Conservation (phyloP, 345 rosid genomes). For the Draba incana region DNA sequence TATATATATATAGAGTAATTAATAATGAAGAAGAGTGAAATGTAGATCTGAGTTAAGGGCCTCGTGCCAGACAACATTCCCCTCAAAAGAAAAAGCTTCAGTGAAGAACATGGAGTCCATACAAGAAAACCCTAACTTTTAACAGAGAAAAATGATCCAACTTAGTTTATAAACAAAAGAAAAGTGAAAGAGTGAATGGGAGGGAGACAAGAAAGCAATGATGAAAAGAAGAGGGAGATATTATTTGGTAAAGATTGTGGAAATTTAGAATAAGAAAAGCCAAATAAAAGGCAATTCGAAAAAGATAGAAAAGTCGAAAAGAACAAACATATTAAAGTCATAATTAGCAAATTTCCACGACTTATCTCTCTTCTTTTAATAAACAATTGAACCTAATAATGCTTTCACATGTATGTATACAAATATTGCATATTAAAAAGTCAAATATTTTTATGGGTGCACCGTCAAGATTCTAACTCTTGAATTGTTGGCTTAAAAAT, state of each 20-base stretch:
- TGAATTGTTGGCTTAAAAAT: neutral
- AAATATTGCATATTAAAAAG: constrained; percentile 8
- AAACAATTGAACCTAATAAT: constrained; percentile 2
- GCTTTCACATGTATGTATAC: constrained; percentile 40
- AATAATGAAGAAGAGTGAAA: neutral
- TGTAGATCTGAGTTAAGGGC: constrained; percentile 48
- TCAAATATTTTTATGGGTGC: constrained; percentile 19
- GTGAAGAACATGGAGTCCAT: constrained; percentile 40
- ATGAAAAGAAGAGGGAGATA: constrained; percentile 23
- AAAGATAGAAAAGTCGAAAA: constrained; percentile 29
- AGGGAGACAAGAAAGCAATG: constrained; percentile 40
- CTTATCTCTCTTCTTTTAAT: constrained; percentile 18
- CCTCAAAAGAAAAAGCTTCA: constrained; percentile 72
- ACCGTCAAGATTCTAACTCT: neutral
- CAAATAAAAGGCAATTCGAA: constrained; percentile 23
- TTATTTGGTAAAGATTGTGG: constrained; percentile 38
- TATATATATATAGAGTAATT: neutral
- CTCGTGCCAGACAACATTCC: constrained; percentile 99
- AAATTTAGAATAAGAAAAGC: constrained; percentile 29
- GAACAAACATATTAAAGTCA: constrained; percentile 35
- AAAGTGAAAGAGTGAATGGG: constrained; percentile 47
- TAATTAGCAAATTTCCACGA: constrained; percentile 10
- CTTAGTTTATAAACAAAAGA: constrained; percentile 6
- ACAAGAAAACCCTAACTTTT: constrained; percentile 41
- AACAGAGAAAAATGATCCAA: constrained; percentile 23